A percentile compares a stretch with the other conserved stretches of the same genome.
Evolutionary conservation across 2,329 filamentous ascomycete genomes (phyloP).

Genomic region (Epichloe amarillans): DNA sequence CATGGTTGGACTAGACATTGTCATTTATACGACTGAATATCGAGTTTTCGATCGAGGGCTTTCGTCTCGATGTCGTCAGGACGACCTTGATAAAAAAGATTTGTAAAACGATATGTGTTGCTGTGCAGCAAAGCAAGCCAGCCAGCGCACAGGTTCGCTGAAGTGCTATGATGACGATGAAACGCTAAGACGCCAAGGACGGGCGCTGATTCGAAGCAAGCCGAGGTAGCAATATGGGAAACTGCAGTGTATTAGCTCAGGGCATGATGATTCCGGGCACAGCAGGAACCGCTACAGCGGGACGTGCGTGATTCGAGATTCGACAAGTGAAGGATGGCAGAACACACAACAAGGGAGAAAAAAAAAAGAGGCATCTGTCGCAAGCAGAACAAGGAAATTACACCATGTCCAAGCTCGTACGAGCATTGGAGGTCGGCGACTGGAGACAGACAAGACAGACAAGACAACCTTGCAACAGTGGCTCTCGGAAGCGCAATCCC

Average conservation of each 20-base stretch:
- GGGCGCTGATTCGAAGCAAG: neutral
- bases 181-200: neutral
- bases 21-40: neutral
- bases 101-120: neutral
- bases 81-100: neutral
- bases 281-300: neutral
- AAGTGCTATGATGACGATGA: too few species aligned
- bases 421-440: too few species aligned
- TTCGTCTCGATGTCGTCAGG: neutral
- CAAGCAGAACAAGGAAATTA: too few species aligned
- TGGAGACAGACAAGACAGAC: neutral
- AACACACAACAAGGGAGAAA: neutral
- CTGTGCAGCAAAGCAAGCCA: neutral
- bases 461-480: neutral
- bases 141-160: too few species aligned
- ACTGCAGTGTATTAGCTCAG: neutral
- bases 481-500: neutral
- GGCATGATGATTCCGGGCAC: neutral
- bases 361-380: too few species aligned
- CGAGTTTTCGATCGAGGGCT: neutral
- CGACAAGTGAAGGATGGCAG: neutral
- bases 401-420: too few species aligned
- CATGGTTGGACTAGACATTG: slow-evolving; percentile 7
- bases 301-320: neutral
- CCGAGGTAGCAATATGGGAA: neutral